These are phyloP conservation scores for Colletotrichum lentis DNA, from an alignment of 2,329 filamentous ascomycete species.

Conservation along the genomic window DNA sequence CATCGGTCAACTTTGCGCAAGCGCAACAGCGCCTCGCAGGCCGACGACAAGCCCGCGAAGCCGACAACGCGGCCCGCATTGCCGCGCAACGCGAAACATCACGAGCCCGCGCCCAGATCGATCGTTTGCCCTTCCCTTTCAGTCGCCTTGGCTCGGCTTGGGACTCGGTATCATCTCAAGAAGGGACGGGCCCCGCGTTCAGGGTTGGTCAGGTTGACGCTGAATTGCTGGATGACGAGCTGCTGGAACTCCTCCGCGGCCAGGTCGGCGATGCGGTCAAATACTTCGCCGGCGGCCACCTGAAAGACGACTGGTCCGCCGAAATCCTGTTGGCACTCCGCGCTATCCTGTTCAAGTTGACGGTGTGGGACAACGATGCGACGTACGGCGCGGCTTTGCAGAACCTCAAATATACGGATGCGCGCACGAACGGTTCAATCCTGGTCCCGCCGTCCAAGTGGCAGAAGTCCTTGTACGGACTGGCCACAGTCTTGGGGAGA, in stretches of 20 bases:
- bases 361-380: constrained; percentile 95
- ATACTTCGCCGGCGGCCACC: constrained; percentile 77
- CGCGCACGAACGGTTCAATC: constrained; percentile 69
- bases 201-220: constrained; percentile 96
- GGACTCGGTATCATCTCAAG: constrained; percentile 75
- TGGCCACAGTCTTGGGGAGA: constrained; percentile 84
- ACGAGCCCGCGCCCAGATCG: constrained; percentile 62
- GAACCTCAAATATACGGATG: constrained; percentile 89
- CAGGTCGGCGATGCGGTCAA: constrained; percentile 90
- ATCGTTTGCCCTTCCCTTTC: constrained; percentile 69
- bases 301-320: constrained; percentile 85
- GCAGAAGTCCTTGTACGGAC: constrained; percentile 86
- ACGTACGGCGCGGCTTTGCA: constrained; percentile 94
- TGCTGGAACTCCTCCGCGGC: constrained; percentile 82
- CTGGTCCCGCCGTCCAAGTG: constrained; percentile 75
- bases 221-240: constrained; percentile 91
- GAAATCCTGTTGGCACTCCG: constrained; percentile 84
- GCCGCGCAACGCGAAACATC: constrained; percentile 62
- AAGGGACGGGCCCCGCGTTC: constrained; percentile 85
- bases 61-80: constrained; percentile 66
- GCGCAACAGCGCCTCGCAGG: constrained; percentile 87
- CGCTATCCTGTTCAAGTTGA: constrained; percentile 88
- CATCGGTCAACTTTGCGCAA: constrained; percentile 77
- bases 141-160: constrained; percentile 68
- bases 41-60: constrained; percentile 79